Conservation (phyloP, 805 yeast genomes). For the Wickerhamomyces queroliae region DNA sequence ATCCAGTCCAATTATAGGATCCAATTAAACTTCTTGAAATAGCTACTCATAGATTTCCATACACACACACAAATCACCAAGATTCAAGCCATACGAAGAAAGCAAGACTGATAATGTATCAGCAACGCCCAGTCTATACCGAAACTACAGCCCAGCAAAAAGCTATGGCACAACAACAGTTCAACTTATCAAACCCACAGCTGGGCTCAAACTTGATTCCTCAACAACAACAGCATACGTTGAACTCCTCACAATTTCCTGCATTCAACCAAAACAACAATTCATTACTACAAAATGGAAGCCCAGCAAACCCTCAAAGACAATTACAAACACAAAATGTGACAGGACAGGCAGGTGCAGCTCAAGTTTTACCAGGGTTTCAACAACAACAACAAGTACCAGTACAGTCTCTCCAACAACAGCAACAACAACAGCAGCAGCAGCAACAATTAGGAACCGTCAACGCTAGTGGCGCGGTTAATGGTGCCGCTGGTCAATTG, state of each 20-base stretch:
- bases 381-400: constrained; percentile 6
- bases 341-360: neutral
- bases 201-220: neutral
- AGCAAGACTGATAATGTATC: neutral
- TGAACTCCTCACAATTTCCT: neutral
- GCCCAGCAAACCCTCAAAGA: neutral
- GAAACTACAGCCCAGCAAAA: neutral
- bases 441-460: too few species aligned
- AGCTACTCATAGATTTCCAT: neutral
- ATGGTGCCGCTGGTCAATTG: constrained; percentile 3
- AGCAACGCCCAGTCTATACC: constrained; percentile 3
- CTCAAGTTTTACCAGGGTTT: constrained; percentile 2
- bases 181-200: neutral
- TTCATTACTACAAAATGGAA: neutral
- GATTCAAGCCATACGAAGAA: neutral
- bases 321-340: constrained; percentile 1
- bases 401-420: constrained; percentile 7
- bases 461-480: too few species aligned
- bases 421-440: constrained; percentile 7
- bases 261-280: neutral
- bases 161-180: neutral
- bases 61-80: neutral
- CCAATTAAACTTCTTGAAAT: too few species aligned
- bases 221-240: neutral
- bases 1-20: too few species aligned